Conservation (phyloP, 768 basidiomycete genomes). For the Leccinum arenicola region DNA sequence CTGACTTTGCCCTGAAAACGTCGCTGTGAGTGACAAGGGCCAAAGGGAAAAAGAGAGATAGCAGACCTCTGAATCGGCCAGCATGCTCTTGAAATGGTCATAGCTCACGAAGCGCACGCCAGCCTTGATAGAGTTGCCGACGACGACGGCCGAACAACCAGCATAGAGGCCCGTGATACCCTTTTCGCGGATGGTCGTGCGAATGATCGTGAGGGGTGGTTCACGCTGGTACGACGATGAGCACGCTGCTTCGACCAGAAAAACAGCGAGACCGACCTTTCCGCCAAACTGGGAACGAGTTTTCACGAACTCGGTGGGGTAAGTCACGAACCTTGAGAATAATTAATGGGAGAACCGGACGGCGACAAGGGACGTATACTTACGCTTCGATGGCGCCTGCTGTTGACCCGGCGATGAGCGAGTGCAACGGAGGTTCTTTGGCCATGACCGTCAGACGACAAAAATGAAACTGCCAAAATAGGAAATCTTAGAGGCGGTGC, state of each 20-base stretch:
- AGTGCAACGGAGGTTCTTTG: slow-evolving; percentile 82
- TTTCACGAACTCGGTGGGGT: slow-evolving; percentile 91
- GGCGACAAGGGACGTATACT: slow-evolving; percentile 33
- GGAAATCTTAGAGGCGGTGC: background rate
- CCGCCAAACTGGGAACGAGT: slow-evolving; percentile 91
- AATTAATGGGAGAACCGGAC: background rate
- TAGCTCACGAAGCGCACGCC: slow-evolving; percentile 96
- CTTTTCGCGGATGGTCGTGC: slow-evolving; percentile 66
- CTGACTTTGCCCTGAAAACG: slow-evolving; percentile 79
- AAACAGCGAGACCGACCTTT: slow-evolving; percentile 41
- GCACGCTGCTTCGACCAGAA: background rate
- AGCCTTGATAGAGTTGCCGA: slow-evolving; percentile 92
- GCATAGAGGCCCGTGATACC: slow-evolving; percentile 90
- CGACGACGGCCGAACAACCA: slow-evolving; percentile 83
- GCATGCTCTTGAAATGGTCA: slow-evolving; percentile 81
- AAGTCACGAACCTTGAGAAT: slow-evolving; percentile 71
- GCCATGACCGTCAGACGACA: background rate
- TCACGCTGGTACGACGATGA: slow-evolving; percentile 44
- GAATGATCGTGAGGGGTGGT: slow-evolving; percentile 70
- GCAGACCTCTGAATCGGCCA: slow-evolving; percentile 78
- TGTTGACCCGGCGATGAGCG: slow-evolving; percentile 85
- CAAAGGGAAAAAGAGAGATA: background rate
- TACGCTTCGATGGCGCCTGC: slow-evolving; percentile 94
- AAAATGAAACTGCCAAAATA: background rate
- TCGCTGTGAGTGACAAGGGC: background rate